Conservation (phyloP, 192 early-diverging fungal species). For the Cladochytrium replicatum region DNA sequence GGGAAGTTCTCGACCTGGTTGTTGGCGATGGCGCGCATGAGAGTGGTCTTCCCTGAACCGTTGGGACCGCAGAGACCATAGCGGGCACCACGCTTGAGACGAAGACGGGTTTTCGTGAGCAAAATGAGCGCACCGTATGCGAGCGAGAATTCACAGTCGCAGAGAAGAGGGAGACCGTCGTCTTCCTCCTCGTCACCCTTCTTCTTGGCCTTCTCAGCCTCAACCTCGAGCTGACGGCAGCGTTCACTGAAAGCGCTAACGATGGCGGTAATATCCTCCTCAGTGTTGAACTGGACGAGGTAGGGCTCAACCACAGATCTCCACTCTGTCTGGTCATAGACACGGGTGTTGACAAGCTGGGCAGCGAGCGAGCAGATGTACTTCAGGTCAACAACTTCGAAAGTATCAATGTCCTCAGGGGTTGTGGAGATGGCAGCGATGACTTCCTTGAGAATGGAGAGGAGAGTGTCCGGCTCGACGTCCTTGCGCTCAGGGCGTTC, state of each 20-base stretch:
- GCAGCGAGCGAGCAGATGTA: not conserved
- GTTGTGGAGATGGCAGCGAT: slow-evolving; percentile 12
- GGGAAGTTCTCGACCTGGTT: slow-evolving; percentile 50
- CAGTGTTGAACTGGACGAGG: not conserved
- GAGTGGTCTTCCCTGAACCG: slow-evolving; percentile 71
- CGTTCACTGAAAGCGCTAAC: not conserved
- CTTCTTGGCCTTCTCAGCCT: slow-evolving; percentile 4
- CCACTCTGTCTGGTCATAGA: not conserved
- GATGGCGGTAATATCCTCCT: not conserved
- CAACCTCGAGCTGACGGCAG: not conserved
- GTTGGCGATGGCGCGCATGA: slow-evolving; percentile 52
- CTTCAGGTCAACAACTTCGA: not conserved
- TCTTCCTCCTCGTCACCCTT: slow-evolving; percentile 36
- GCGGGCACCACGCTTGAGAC: slow-evolving; percentile 60
- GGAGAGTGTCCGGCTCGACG: no score
- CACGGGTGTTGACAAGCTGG: slow-evolving; percentile 5
- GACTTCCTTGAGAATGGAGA: slow-evolving; percentile 16
- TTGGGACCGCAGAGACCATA: slow-evolving; percentile 77
- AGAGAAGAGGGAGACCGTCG: slow-evolving; percentile 35
- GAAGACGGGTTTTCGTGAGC: slow-evolving; percentile 44
- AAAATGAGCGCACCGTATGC: slow-evolving; percentile 51
- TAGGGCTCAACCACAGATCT: not conserved
- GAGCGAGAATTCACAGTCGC: slow-evolving; percentile 42
- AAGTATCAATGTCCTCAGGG: slow-evolving; percentile 7
- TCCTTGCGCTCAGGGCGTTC: not conserved